Base-by-base conservation (phyloP, 805 yeast species). In the Saccharomycopsis synnaedendra region DNA sequence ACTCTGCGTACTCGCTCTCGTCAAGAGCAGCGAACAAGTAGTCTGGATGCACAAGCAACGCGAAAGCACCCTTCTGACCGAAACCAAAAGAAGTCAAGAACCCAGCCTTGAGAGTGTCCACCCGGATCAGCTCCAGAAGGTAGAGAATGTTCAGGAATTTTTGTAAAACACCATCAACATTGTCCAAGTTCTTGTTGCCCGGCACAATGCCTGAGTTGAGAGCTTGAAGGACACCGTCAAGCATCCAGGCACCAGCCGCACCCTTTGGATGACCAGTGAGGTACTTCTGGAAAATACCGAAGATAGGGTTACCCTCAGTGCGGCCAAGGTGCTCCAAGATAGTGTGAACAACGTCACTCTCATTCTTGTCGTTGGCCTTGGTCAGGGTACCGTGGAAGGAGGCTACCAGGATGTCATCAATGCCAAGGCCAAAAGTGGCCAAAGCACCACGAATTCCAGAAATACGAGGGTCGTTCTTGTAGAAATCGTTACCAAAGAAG, bases 221-320 rank as follows among this genome's bases (percentile, higher is more conserved):
- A 57, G 89, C 81, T 74, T 93, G 99, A 57, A 93, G 71, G 49
- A 87, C 96, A 69, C 99, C 99, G 68, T 93, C 94, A 77, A 93
- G 71, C 98, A 93, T 93, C 98, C 98, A 93, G 50, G 99, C 97
- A 76, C 97, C 99, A 50, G 99, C 99, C 60, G 98, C 98, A 78
- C 99, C 99, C 85, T 93, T 93, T 60, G 98, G 98, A 75, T 93
- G 99, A 71, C 99, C 99, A 60, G 99, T 93, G 63, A 93, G 78
- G 80, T 77, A 93, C 71, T 93, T 93, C 72, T 93, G 99, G 95
- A 94, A 90, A 48, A 93, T 94, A 78, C 97, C 97, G 58, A 83
- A 75, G 44, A 94, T 89, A 54, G 98, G 95, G 72, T 93, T 94
- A 71, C 99, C 99, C 71, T 85, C 88, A 49, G 95, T 71, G 72